Base-by-base conservation (phyloP, 805 yeast genomes). In the Zygoascus biomembranicola region DNA sequence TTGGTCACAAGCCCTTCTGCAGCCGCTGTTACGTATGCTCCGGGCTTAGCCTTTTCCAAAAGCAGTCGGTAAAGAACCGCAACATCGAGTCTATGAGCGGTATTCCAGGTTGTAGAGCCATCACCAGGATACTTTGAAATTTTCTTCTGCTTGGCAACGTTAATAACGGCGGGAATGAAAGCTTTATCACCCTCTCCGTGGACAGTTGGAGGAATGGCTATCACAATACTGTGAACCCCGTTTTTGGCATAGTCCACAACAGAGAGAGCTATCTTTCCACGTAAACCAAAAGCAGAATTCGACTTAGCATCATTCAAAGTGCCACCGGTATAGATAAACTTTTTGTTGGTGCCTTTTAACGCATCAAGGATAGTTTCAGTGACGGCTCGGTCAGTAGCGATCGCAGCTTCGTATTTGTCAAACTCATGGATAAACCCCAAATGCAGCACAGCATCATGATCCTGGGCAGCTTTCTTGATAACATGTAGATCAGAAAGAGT, bases 401-500 rank as follows among this genome's bases (percentile, higher is more conserved):
- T 3, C 6, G 28, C 28, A 23, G 28, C 48, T 1, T 47, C 58
- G 39, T 53, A 58, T 11, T 63, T 56, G 2, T 53, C 18, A 49
- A 66, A 68, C 3, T 23, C 28, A 53, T 69, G 70, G 28, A 61
- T 56, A 55, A 66, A 73, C 1, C 68, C 77, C 43, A 70, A 52
- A 52, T 73, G 76, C n/a, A 71, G 47, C 14, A 69, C 68, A 11
- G 67, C 76, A 50, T 74, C 77, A 9, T 67, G 51, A 42, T 60
- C 61, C 8, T 51, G 19, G 11, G 71, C 67, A 5, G 60, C 68
- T 44, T 63, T 55, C 19, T 52, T 59, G 13, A 73, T 58, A 1
- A 59, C 41, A 0, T 70, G 72, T 1, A 62, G 32, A 43, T 65
- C 66, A 11, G 54, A 53, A 2, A 73, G 54, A 9, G 55, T 62